Evolutionary conservation across 257 asterid species (phyloP).

Genomic region (Plantago ovata): DNA sequence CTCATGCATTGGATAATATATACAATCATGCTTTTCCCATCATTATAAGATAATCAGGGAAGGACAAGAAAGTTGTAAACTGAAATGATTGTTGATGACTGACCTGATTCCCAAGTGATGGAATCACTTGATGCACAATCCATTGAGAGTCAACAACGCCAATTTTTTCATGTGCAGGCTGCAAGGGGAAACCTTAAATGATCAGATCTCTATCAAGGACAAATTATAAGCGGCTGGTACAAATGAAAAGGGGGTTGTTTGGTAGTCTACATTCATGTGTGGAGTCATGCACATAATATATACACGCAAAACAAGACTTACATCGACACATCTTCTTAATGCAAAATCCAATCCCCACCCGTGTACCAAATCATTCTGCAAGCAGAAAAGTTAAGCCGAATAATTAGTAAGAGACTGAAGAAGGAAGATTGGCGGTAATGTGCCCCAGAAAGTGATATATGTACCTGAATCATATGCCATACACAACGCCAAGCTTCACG

Average conservation of each 20-base stretch:
- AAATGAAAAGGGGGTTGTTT: too few species aligned
- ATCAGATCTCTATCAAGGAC: neutral
- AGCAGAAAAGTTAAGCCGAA: conserved; percentile 2
- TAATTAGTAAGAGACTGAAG: neutral
- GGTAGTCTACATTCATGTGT: too few species aligned
- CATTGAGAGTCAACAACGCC: conserved; percentile 99
- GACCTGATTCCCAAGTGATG: conserved; percentile 99
- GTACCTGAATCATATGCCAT: conserved; percentile 99
- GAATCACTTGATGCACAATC: conserved; percentile 99
- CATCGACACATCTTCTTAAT: conserved; percentile 92
- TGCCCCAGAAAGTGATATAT: conserved; percentile 13
- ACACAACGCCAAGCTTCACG: conserved; percentile 99
- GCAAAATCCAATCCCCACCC: conserved; percentile 99
- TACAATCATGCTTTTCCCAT: too few species aligned
- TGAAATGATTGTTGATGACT: conserved; percentile 15
- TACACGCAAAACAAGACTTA: conserved; percentile 30
- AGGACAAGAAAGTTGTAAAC: too few species aligned
- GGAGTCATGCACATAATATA: too few species aligned
- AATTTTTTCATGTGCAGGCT: conserved; percentile 99
- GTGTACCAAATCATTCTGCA: conserved; percentile 97
- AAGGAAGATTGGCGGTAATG: neutral
- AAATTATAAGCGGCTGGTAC: neutral
- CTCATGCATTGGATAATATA: too few species aligned
- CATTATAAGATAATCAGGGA: too few species aligned
- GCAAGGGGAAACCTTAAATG: conserved; percentile 23